phyloP scores from a whole-genome alignment of 805 yeast genomes.

The Nakazawaea siamensis region DNA sequence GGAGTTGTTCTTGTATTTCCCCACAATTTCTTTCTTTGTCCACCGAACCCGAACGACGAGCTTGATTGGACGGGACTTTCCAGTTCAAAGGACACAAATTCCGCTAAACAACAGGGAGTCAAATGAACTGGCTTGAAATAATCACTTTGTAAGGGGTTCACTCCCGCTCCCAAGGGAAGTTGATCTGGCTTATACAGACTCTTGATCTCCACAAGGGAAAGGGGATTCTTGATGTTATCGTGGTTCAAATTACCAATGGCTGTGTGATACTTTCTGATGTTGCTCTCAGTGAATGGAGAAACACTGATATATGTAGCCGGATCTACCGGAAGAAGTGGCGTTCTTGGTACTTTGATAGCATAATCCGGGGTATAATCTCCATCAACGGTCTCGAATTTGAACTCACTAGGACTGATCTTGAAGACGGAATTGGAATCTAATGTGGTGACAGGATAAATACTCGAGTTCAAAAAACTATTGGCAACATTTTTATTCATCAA shows the following conservation, averaged over 20 bases:
- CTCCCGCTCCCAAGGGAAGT: conserved; percentile 40
- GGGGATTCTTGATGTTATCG: conserved; percentile 31
- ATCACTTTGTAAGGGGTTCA: conserved; percentile 45
- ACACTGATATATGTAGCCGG: conserved; percentile 46
- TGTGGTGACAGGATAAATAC: conserved; percentile 11
- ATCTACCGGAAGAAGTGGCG: conserved; percentile 28
- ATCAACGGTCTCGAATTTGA: conserved; percentile 23
- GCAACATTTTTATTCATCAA: conserved; percentile 4
- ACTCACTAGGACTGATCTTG: conserved; percentile 20
- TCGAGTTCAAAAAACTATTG: conserved; percentile 8
- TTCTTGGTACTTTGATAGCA: conserved; percentile 24
- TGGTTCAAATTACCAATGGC: conserved; percentile 26
- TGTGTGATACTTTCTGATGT: conserved; percentile 29
- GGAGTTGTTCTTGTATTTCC: no score
- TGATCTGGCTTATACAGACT: conserved; percentile 24
- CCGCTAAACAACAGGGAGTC: conserved; percentile 40
- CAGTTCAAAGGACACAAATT: conserved; percentile 7
- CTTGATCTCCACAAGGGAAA: conserved; percentile 23
- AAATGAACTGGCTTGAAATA: conserved; percentile 43
- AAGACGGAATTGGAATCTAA: conserved; percentile 26
- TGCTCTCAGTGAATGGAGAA: conserved; percentile 38
- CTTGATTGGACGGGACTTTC: conserved; percentile 4
- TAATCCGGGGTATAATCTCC: conserved; percentile 22
- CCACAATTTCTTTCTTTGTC: neutral
- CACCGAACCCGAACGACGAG: neutral